Evolutionary conservation across 192 early-diverging fungal species (phyloP), one percentile per base, ranked within the genome.

Genomic region (Entomortierella chlamydospora): DNA sequence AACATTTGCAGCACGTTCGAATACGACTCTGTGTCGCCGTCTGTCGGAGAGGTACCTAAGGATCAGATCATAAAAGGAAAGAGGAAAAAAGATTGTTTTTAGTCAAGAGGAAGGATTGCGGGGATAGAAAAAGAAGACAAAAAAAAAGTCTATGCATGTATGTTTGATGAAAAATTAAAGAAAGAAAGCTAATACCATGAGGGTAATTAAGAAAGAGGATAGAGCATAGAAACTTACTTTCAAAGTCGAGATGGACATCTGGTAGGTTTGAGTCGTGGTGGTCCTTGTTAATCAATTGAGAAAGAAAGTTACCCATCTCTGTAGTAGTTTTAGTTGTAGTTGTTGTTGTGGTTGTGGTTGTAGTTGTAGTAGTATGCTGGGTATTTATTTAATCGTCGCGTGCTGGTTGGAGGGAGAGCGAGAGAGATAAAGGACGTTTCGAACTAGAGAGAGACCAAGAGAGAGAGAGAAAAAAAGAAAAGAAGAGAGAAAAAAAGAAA

Each of bases 1-100:
- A 93, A 82, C 50, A 91, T 65, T 26, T 80, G 64, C 37, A 81
- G 83, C 22, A 91, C 76, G 64, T 90, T 82, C 52, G 83, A 64
- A 74, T 88, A 88, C 10, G 93, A 64, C 47, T 72, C 78, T 28
- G 81, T 57, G 83, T 95, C 93, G 31, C 89, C 91, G 5, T 84
- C 69, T 42, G 87, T 86, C 39, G 91, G 87, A 25, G 68, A 70
- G 15, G 83, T 82, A 53, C 81, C 88, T 89, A 37, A 7, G 10
- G 10, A 7, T 37, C 10, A 72, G n/a, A n/a, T 20, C 0, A 34
- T 43, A 33, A 20, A 58, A 61, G 42, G 1, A 53, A n/a, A n/a
- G n/a, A n/a, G n/a, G n/a, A n/a, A n/a, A n/a, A n/a, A n/a, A n/a
- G n/a, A n/a, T n/a, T n/a, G n/a, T n/a, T n/a, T n/a, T n/a, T n/a